Conservation (phyloP, 2,329 filamentous ascomycete species). For the Talaromyces amestolkiae region DNA sequence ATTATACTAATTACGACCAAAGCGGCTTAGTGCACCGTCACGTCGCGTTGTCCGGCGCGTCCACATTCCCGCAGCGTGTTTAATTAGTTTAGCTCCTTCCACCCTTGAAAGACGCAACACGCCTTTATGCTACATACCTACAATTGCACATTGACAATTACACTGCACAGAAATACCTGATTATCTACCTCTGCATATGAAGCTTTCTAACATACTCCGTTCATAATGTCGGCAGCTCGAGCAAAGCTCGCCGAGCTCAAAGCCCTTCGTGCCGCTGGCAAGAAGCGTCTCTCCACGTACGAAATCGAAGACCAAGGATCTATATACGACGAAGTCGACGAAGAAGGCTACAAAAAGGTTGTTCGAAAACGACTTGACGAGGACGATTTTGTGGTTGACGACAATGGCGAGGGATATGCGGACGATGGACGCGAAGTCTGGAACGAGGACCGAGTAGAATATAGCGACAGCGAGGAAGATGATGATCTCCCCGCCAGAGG, state of each 20-base stretch:
- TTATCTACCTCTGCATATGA: slow-evolving; percentile 6
- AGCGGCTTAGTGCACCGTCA: slow-evolving; percentile 12
- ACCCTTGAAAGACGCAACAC: slow-evolving; percentile 38
- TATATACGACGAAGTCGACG: slow-evolving; percentile 94
- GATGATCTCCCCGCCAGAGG: slow-evolving; percentile 65
- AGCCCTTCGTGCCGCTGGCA: slow-evolving; percentile 81
- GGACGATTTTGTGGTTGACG: slow-evolving; percentile 97
- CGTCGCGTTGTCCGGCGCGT: slow-evolving; percentile 19
- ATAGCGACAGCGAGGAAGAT: slow-evolving; percentile 60
- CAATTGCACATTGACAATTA: slow-evolving; percentile 19
- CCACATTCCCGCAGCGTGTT: slow-evolving; percentile 14
- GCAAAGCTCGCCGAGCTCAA: slow-evolving; percentile 66
- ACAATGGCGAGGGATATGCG: slow-evolving; percentile 94
- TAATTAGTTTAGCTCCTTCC: not conserved
- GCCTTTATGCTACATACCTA: slow-evolving; percentile 58
- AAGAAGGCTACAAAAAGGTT: slow-evolving; percentile 95
- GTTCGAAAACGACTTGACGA: slow-evolving; percentile 84
- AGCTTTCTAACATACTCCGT: not conserved
- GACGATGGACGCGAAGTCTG: slow-evolving; percentile 94
- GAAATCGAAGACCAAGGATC: slow-evolving; percentile 78
- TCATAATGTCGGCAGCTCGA: slow-evolving; percentile 34
- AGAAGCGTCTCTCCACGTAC: slow-evolving; percentile 85
- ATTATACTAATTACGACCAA: not conserved
- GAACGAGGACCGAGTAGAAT: slow-evolving; percentile 61
- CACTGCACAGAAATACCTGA: not conserved